Evolutionary conservation across 176 grass and related monocot species (phyloP).

Genomic region (Cenchrus fungigraminus): DNA sequence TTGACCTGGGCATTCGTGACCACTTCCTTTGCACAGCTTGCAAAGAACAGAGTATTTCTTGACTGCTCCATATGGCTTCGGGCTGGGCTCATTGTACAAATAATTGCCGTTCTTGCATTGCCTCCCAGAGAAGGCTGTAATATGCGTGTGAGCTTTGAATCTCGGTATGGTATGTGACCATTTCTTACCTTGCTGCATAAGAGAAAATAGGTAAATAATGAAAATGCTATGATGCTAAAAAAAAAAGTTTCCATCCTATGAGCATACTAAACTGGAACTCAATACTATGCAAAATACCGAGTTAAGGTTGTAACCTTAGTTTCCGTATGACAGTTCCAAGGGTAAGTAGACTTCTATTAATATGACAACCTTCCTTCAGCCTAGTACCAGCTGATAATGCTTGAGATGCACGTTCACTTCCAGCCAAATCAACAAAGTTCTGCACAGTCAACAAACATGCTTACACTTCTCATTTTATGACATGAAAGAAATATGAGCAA

Average conservation of each 20-base stretch:
- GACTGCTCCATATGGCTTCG: slow-evolving; percentile 81
- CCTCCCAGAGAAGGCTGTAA: slow-evolving; percentile 83
- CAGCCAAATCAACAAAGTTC: slow-evolving; percentile 97
- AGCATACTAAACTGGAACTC: slow-evolving; percentile 18
- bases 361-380: slow-evolving; percentile 95
- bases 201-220: slow-evolving; percentile 35
- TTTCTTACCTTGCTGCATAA: slow-evolving; percentile 84
- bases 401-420: slow-evolving; percentile 87
- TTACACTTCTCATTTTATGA: slow-evolving; percentile 3
- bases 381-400: slow-evolving; percentile 80
- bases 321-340: slow-evolving; percentile 88
- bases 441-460: slow-evolving; percentile 42
- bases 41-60: slow-evolving; percentile 78
- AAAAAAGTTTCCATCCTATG: background rate
- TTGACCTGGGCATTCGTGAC: slow-evolving; percentile 88
- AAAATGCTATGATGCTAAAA: slow-evolving; percentile 13
- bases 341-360: slow-evolving; percentile 91
- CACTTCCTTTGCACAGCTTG: slow-evolving; percentile 93
- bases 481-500: slow-evolving; percentile 15
- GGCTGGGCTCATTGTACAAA: slow-evolving; percentile 88
- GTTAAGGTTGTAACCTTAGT: slow-evolving; percentile 64
- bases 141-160: slow-evolving; percentile 95
- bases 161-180: slow-evolving; percentile 84
- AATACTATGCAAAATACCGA: slow-evolving; percentile 1
- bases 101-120: slow-evolving; percentile 89